Percentiles rank a stretch among this genome's conserved stretches.
These are phyloP conservation scores for Solanum lycopersicoides DNA, from an alignment of 257 asterid species.

Conservation along the genomic window DNA sequence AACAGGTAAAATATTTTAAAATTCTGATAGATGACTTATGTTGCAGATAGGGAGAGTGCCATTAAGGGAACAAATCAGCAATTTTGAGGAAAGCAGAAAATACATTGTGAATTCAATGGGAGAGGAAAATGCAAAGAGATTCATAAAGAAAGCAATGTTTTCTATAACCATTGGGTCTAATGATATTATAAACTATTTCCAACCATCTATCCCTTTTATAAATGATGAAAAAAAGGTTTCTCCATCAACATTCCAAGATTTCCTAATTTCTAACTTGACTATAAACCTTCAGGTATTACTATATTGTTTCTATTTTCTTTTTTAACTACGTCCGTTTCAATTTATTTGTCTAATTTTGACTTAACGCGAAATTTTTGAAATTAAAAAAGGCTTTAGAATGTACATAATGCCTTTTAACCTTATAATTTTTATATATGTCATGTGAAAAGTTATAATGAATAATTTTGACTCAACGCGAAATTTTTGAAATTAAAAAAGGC, in stretches of 20 bases:
- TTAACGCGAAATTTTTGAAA: no score
- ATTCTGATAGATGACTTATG: background rate
- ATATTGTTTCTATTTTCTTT: no score
- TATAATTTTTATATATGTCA: background rate
- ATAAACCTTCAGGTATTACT: constrained; percentile 28
- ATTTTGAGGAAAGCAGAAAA: constrained; percentile 30
- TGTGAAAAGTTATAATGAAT: no score
- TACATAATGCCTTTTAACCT: background rate
- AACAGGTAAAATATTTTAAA: no score
- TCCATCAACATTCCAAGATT: constrained; percentile 27
- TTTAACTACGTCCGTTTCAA: no score
- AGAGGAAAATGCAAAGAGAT: constrained; percentile 16
- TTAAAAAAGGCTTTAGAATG: no score
- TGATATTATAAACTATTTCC: constrained; percentile 44
- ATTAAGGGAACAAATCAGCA: constrained; percentile 28
- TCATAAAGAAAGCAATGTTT: constrained; percentile 29
- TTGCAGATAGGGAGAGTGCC: constrained; percentile 42
- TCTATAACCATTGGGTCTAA: constrained; percentile 45
- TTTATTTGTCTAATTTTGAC: no score
- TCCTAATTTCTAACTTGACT: constrained; percentile 36
- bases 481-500: no score
- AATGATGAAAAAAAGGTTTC: constrained; percentile 10
- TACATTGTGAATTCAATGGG: constrained; percentile 31
- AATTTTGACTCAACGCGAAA: no score
- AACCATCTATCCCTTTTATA: constrained; percentile 18